These are phyloP conservation scores for Amphirosellinia nigrospora DNA, from an alignment of 495 filamentous ascomycete genomes.

Conservation along the genomic window DNA sequence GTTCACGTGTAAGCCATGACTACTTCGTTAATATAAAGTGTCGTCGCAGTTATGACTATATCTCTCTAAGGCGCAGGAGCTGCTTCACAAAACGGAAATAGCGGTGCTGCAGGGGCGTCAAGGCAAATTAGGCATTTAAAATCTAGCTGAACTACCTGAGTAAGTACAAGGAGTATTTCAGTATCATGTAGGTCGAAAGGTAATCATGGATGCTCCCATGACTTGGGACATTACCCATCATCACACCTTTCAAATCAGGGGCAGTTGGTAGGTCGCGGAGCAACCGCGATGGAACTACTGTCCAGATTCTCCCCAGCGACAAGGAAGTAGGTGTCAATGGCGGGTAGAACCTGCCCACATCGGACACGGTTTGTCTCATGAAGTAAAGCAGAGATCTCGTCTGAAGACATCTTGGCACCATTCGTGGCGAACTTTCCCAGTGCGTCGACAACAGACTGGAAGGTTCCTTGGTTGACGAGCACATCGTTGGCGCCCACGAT, in stretches of 20 bases:
- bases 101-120: not conserved
- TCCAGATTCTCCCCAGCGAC: slow-evolving; percentile 24
- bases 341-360: slow-evolving; percentile 33
- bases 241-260: not conserved
- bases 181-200: not conserved
- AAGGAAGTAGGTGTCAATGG: slow-evolving; percentile 33
- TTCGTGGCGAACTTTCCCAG: slow-evolving; percentile 23
- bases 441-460: slow-evolving; percentile 33
- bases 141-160: not conserved
- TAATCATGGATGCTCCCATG: not conserved
- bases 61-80: not conserved
- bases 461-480: slow-evolving; percentile 29
- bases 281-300: slow-evolving; percentile 3
- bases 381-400: slow-evolving; percentile 16
- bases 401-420: slow-evolving; percentile 25
- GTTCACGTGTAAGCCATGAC: too few relatives aligned
- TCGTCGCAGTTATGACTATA: not conserved
- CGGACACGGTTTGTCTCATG: slow-evolving; percentile 26
- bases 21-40: not conserved
- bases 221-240: not conserved
- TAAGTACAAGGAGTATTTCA: not conserved
- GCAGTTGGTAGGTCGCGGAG: slow-evolving; percentile 20
- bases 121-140: not conserved
- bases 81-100: not conserved
- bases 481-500: slow-evolving; percentile 29